Evolutionary conservation across 768 basidiomycete genomes (phyloP), one percentile per base, ranked within the genome.

Genomic region (Cystobasidium onofrii): DNA sequence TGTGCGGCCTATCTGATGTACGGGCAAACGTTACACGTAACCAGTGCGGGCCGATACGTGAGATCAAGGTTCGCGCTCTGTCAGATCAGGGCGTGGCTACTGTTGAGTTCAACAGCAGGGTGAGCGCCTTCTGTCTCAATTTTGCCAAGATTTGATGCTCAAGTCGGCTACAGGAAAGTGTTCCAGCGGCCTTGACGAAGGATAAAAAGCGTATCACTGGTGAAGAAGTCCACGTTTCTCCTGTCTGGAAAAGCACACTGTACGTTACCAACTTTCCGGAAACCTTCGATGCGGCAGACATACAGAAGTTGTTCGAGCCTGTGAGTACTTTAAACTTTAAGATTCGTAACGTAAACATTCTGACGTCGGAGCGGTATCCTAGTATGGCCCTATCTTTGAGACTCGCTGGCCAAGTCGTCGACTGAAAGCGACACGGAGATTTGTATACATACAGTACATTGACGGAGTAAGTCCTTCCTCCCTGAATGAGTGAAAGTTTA

Each of bases 341-440:
- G n/a, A 50, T 39, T 36, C 25, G 23, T 39, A 13, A 0, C 54
- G n/a, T n/a, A n/a, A n/a, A n/a, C n/a, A n/a, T n/a, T n/a, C n/a
- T n/a, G n/a, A n/a, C n/a, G n/a, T n/a, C n/a, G n/a, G n/a, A n/a
- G n/a, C n/a, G n/a, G n/a, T 34, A 50, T 0, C 71, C 3, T 73
- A 96, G 92, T 93, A 90, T 81, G 96, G 96, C 12, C 86, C 85
- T 3, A 86, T 99, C 67, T 90, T 98, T 74, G 94, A 98, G 76
- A 90, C 92, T 20, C 89, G 96, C 36, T 98, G 95, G 95, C 96
- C 96, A 4, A 94, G 92, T 82, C 94, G 94, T 80, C 96, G 96
- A 80, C 93, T 92, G 84, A 95, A 93, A 81, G 87, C 83, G 72
- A 89, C 90, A 1, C 84, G 96, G 41, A 86, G 96, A 52, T 98